Base-by-base conservation (phyloP, 495 filamentous ascomycete species). In the Daldinia loculata region DNA sequence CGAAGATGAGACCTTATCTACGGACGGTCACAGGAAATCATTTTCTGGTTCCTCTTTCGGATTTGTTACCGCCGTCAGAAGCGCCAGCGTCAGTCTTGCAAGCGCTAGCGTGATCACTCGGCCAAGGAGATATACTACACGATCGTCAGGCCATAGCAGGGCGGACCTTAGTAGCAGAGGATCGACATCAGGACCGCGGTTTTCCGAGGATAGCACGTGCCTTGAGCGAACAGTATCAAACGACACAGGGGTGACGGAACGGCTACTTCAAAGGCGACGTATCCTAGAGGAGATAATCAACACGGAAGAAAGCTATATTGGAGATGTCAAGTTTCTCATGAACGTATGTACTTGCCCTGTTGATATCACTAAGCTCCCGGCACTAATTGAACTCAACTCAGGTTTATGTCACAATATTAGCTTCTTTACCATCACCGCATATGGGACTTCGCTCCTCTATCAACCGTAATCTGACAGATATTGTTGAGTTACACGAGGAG, bases 261-360 rank as follows among this genome's bases (percentile, higher is more conserved):
- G 95, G 24, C 85, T 93, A 12, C 74, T 90, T 43, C 90, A 93
- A 71, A 86, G 95, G 57, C 89, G 92, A 9, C 87, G 88, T 62
- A 89, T 94, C 19, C 76, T 98, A 43, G 91, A 93, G 70, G 95
- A 99, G 77, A 80, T 99, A 19, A 85, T 97, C 58, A 85, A 78
- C 48, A 95, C 93, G 0, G 95, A 98, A 78, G 91, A 94, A 74
- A 89, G 92, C 70, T 98, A 98, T 80, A 87, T 98, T 61, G 88
- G 87, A 17, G 95, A 97, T 67, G 78, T 98, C 58, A 92, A 92
- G 72, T 91, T 94, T 56, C 82, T 99, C 63, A 88, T 91, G 72
- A 93, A 94, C 76, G 95, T 97, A 66, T 41, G 81, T 85, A 81
- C 32, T 0, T 43, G 14, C 27, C 17, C 24, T 19, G 22, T 60